A percentile compares a stretch with the other conserved stretches of the same genome.
Conservation (phyloP, 2,329 filamentous ascomycete genomes). For the Aureobasidium sp. region DNA sequence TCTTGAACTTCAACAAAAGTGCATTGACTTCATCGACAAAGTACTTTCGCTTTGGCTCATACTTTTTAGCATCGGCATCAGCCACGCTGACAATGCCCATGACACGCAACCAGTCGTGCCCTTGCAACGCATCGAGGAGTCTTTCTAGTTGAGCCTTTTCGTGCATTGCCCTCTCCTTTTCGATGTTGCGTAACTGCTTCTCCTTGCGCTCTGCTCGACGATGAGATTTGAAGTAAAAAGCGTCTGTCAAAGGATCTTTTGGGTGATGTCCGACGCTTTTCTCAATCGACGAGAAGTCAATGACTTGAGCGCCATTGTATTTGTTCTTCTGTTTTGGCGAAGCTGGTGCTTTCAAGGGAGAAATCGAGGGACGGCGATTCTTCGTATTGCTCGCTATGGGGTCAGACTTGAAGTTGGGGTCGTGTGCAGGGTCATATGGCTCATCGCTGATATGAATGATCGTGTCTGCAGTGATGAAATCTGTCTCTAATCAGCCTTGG, state of each 20-base stretch:
- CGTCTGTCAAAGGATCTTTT: slow-evolving; percentile 49
- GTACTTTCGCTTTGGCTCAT: slow-evolving; percentile 74
- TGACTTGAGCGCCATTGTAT: slow-evolving; percentile 26
- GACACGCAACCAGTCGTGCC: slow-evolving; percentile 84
- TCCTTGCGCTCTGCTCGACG: slow-evolving; percentile 55
- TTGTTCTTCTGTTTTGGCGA: slow-evolving; percentile 20
- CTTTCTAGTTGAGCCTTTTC: slow-evolving; percentile 59
- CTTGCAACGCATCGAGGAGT: slow-evolving; percentile 71
- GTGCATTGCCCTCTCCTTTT: slow-evolving; percentile 57
- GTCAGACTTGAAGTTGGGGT: neutral
- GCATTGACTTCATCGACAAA: slow-evolving; percentile 76
- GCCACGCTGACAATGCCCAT: slow-evolving; percentile 84
- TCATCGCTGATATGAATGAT: slow-evolving; percentile 63
- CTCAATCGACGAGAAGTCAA: slow-evolving; percentile 36
- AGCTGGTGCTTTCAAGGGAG: slow-evolving; percentile 19
- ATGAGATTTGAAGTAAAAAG: slow-evolving; percentile 50
- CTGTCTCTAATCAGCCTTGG: slow-evolving; percentile 38
- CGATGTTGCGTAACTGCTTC: slow-evolving; percentile 60
- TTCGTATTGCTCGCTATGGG: neutral
- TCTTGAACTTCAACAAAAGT: slow-evolving; percentile 77
- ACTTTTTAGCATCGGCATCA: slow-evolving; percentile 76
- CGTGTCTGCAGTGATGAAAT: slow-evolving; percentile 64
- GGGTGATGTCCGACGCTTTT: slow-evolving; percentile 28
- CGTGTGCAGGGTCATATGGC: slow-evolving; percentile 23
- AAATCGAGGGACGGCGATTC: slow-evolving; percentile 1